Percentiles rank a stretch among this genome's conserved stretches.
Evolutionary conservation across 768 basidiomycete species (phyloP).

Genomic region (Rhizopogon salebrosus): DNA sequence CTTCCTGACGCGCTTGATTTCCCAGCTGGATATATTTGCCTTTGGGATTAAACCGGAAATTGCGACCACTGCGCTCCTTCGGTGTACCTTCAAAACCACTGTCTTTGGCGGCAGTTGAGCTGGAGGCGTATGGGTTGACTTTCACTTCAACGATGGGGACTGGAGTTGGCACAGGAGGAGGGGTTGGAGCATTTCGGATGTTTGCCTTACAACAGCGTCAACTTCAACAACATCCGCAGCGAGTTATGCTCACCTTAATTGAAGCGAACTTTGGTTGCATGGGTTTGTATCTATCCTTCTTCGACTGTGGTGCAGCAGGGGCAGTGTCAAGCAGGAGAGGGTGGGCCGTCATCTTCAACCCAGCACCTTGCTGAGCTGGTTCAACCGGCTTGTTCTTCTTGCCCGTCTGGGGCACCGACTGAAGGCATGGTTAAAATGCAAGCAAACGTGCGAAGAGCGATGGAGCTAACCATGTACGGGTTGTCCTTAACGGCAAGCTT

Average conservation of each 20-base stretch:
- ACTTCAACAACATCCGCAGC: not conserved
- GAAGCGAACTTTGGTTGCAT: slow-evolving; percentile 99
- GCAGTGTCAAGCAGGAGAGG: slow-evolving; percentile 70
- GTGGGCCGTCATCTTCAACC: slow-evolving; percentile 88
- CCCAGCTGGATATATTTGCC: slow-evolving; percentile 83
- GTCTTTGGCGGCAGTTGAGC: slow-evolving; percentile 41
- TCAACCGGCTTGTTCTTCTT: slow-evolving; percentile 56
- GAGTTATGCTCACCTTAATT: slow-evolving; percentile 57
- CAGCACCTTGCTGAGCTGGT: slow-evolving; percentile 71
- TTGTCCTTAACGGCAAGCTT: slow-evolving; percentile 75
- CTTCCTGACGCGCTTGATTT: slow-evolving; percentile 67
- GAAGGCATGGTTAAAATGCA: not conserved
- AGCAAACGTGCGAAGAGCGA: not conserved
- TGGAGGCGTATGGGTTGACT: slow-evolving; percentile 76
- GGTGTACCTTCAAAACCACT: slow-evolving; percentile 71
- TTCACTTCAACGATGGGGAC: slow-evolving; percentile 36
- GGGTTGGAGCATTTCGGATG: slow-evolving; percentile 65
- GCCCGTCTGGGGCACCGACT: slow-evolving; percentile 51
- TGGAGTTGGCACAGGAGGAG: slow-evolving; percentile 38
- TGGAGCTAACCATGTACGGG: slow-evolving; percentile 74
- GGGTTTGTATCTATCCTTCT: slow-evolving; percentile 92
- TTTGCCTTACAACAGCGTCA: slow-evolving; percentile 50
- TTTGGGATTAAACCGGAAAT: slow-evolving; percentile 85
- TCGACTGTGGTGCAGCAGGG: slow-evolving; percentile 55
- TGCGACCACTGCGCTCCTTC: slow-evolving; percentile 62